Evolutionary conservation across 2,329 filamentous ascomycete species (phyloP).

Genomic region (Sordariomycetes sp.): DNA sequence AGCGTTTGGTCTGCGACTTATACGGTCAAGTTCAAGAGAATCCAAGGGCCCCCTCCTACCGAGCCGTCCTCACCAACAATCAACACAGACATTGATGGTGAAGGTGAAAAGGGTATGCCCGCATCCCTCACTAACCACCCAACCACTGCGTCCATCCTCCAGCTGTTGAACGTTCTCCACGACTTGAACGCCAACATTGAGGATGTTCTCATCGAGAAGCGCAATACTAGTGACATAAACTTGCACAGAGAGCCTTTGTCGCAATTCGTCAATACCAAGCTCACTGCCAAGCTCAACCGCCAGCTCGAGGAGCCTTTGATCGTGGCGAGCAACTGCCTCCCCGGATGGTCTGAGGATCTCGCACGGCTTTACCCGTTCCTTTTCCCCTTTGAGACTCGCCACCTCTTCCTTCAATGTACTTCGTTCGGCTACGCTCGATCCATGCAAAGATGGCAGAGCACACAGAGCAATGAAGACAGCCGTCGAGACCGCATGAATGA

Average conservation of each 20-base stretch:
- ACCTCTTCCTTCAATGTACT: slow-evolving; percentile 94
- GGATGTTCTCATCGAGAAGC: slow-evolving; percentile 72
- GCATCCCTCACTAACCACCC: slow-evolving; percentile 75
- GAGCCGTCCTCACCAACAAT: slow-evolving; percentile 52
- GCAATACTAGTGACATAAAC: slow-evolving; percentile 55
- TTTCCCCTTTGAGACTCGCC: slow-evolving; percentile 95
- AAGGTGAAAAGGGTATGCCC: slow-evolving; percentile 56
- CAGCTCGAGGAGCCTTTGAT: slow-evolving; percentile 95
- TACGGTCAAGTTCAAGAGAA: slow-evolving; percentile 83
- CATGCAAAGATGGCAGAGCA: slow-evolving; percentile 95
- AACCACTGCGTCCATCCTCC: slow-evolving; percentile 77
- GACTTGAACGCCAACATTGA: slow-evolving; percentile 89
- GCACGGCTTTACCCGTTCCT: slow-evolving; percentile 91
- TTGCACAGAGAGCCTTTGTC: slow-evolving; percentile 75
- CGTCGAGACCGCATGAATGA: slow-evolving; percentile 82
- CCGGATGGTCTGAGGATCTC: slow-evolving; percentile 91
- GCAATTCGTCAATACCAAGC: slow-evolving; percentile 96
- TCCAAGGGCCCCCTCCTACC: slow-evolving; percentile 69
- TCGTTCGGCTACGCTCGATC: slow-evolving; percentile 97
- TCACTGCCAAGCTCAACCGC: slow-evolving; percentile 94
- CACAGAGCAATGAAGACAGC: slow-evolving; percentile 71
- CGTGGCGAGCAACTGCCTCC: slow-evolving; percentile 92
- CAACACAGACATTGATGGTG: slow-evolving; percentile 36
- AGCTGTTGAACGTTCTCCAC: slow-evolving; percentile 81
- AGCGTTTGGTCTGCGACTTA: slow-evolving; percentile 89